phyloP scores from a whole-genome alignment of 208 protist species.

The Trypanosoma lewisi region DNA sequence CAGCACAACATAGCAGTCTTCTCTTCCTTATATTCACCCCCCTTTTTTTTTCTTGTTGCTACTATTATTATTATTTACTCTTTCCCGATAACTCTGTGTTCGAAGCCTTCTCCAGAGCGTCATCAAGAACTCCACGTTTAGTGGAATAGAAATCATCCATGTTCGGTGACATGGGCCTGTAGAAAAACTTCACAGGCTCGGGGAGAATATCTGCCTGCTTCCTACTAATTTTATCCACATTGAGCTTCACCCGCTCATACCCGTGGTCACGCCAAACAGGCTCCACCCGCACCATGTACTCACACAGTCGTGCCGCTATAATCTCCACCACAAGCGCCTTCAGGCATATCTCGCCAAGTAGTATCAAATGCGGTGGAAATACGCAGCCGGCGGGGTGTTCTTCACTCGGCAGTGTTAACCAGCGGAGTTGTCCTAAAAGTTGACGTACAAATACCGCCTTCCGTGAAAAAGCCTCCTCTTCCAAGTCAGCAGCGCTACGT shows the following conservation, averaged over 20 bases:
- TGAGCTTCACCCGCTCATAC: conserved; percentile 67
- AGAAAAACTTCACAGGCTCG: conserved; percentile 51
- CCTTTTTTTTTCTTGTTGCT: background rate
- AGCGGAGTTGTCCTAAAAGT: conserved; percentile 86
- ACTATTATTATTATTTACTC: background rate
- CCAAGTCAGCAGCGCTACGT: conserved; percentile 45
- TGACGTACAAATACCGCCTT: conserved; percentile 87
- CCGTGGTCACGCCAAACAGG: conserved; percentile 81
- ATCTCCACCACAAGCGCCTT: conserved; percentile 84
- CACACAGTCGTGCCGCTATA: conserved; percentile 71
- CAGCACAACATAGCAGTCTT: too few species aligned
- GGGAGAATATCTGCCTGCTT: conserved; percentile 53
- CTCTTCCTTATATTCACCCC: background rate
- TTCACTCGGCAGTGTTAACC: conserved; percentile 70
- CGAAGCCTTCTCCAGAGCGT: conserved; percentile 28
- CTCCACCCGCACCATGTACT: conserved; percentile 91
- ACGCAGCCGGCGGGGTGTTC: conserved; percentile 78
- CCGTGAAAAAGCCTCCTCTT: conserved; percentile 86
- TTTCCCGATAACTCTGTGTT: background rate
- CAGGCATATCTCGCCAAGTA: conserved; percentile 76
- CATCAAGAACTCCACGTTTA: conserved; percentile 22
- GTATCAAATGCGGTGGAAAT: conserved; percentile 74
- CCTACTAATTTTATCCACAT: conserved; percentile 36
- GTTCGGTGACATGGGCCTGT: conserved; percentile 58
- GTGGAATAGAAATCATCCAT: conserved; percentile 66